Conservation (phyloP, 768 basidiomycete species). For the Trametopsis cervina region DNA sequence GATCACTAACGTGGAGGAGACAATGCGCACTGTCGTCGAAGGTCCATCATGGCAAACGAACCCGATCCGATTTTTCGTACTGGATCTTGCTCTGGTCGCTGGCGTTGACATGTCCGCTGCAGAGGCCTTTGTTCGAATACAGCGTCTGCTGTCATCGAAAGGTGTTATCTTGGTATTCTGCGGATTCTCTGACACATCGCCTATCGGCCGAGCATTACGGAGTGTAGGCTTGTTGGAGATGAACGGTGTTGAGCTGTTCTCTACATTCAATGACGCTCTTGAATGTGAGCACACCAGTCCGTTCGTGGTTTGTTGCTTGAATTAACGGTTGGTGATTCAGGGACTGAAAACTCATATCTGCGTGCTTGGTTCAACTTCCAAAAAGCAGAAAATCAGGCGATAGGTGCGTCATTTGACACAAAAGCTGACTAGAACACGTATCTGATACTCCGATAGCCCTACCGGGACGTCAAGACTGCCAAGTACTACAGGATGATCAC, state of each 20-base stretch:
- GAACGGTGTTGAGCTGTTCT: constrained; percentile 74
- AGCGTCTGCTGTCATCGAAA: constrained; percentile 69
- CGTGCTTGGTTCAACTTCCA: constrained; percentile 69
- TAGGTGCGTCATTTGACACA: constrained; percentile 32
- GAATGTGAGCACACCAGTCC: constrained; percentile 67
- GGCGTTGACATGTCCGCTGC: constrained; percentile 95
- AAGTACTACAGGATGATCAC: constrained; percentile 35
- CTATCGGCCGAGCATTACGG: constrained; percentile 64
- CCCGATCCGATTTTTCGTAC: constrained; percentile 84
- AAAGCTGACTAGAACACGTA: constrained; percentile 2
- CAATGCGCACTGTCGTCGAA: constrained; percentile 71
- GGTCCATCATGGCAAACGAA: constrained; percentile 61
- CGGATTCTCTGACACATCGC: constrained; percentile 58
- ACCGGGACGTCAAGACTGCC: constrained; percentile 50
- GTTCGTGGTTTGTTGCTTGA: not conserved
- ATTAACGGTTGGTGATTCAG: constrained; percentile 31
- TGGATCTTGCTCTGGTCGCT: constrained; percentile 79
- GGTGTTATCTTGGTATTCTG: constrained; percentile 86
- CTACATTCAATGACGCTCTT: constrained; percentile 81
- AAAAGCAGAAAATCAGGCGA: constrained; percentile 42
- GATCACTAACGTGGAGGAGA: constrained; percentile 82
- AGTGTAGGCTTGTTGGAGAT: constrained; percentile 78
- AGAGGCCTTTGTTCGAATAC: constrained; percentile 90
- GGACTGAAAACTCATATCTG: constrained; percentile 94
- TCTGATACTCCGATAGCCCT: constrained; percentile 32